Evolutionary conservation across 306 rosid species (phyloP).

Genomic region (Clitoria ternatea): DNA sequence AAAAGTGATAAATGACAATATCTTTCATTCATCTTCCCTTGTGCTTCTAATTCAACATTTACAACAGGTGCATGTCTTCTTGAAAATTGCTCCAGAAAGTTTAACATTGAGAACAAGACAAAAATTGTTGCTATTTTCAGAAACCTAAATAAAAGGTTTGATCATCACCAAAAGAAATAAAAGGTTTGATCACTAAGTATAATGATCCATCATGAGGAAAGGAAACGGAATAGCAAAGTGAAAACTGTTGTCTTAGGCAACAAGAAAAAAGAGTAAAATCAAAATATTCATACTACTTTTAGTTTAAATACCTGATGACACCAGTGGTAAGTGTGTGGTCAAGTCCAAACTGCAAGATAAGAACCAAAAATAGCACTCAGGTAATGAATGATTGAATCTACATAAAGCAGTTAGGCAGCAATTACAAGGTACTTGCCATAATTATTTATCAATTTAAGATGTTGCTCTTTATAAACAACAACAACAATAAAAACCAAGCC

Average conservation of each 20-base stretch:
- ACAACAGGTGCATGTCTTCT: background rate
- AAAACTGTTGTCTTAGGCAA: background rate
- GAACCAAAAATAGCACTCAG: constrained; percentile 13
- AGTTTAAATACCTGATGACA: constrained; percentile 71
- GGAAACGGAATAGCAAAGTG: constrained; percentile 2
- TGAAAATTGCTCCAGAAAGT: background rate
- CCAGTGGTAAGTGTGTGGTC: constrained; percentile 97
- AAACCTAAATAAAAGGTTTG: background rate
- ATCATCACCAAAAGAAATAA: too few species aligned
- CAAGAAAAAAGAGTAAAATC: background rate
- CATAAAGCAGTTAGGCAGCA: background rate
- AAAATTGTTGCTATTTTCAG: background rate
- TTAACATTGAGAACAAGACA: background rate
- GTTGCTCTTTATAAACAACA: background rate
- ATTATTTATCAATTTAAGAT: background rate
- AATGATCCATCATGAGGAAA: background rate
- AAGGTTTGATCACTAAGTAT: background rate
- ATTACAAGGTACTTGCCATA: background rate
- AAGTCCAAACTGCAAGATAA: constrained; percentile 85
- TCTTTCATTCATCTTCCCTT: background rate
- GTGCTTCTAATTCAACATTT: constrained; percentile 1
- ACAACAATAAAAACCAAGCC: too few species aligned
- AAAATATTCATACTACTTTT: constrained; percentile 13
- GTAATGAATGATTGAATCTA: background rate
- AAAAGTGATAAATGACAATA: background rate